Evolutionary conservation across 2,329 filamentous ascomycete species (phyloP).

Genomic region (Fusarium xyrophilum): DNA sequence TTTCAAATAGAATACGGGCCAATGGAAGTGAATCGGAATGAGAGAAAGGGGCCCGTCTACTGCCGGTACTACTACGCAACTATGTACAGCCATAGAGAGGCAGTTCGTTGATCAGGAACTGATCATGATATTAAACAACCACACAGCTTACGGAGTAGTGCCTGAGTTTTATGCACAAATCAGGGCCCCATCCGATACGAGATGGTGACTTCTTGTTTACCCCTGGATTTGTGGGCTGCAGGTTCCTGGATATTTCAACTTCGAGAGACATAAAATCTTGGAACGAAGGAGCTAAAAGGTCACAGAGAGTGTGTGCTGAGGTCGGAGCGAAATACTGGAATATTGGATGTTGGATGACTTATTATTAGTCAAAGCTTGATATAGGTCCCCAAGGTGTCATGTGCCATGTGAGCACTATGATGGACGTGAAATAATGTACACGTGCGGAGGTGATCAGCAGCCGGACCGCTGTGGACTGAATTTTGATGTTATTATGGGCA

Average conservation of each 20-base stretch:
- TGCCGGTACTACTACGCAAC: background rate
- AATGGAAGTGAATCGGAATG: background rate
- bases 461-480: conserved; percentile 11
- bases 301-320: background rate
- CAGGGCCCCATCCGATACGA: conserved; percentile 27
- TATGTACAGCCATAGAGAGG: background rate
- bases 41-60: background rate
- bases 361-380: background rate
- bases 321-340: background rate
- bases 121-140: background rate
- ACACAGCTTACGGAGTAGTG: conserved; percentile 1
- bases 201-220: conserved; percentile 13
- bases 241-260: background rate
- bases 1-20: background rate
- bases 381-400: background rate
- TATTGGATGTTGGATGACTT: background rate
- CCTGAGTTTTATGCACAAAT: conserved; percentile 24
- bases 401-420: conserved; percentile 5
- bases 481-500: background rate
- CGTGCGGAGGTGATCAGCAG: conserved; percentile 27
- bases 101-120: conserved; percentile 14
- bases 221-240: conserved; percentile 26
- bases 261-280: background rate
- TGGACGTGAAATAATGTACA: conserved; percentile 1
- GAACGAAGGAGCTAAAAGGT: background rate